phyloP scores from a whole-genome alignment of 1,139 yeast genomes.

The Protomyces pachydermus region DNA sequence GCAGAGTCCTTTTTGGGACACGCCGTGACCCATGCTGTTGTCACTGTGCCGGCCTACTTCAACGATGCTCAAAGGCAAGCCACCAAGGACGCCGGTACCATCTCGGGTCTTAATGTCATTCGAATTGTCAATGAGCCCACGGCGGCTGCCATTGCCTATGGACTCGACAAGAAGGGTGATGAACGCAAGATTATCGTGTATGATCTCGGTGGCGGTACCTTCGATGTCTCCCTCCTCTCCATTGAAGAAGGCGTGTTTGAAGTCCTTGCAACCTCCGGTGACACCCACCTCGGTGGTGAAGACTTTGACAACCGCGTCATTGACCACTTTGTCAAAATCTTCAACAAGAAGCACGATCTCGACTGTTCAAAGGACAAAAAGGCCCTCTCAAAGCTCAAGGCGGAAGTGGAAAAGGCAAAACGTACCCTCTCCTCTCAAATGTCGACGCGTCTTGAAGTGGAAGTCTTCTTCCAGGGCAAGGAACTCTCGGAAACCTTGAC shows the following conservation, averaged over 20 bases:
- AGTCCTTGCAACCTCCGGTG: constrained; percentile 89
- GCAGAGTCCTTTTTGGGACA: constrained; percentile 89
- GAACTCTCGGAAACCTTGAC: constrained; percentile 90
- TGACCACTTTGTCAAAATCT: constrained; percentile 74
- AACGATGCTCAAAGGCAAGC: constrained; percentile 99
- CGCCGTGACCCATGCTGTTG: constrained; percentile 88
- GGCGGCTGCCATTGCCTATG: constrained; percentile 97
- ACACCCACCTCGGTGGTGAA: constrained; percentile 95
- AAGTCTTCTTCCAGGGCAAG: constrained; percentile 90
- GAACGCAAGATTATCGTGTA: constrained; percentile 87
- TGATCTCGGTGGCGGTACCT: constrained; percentile 94
- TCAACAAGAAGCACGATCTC: constrained; percentile 80
- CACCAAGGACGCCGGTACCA: constrained; percentile 94
- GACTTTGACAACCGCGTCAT: constrained; percentile 89
- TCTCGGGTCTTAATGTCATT: constrained; percentile 89
- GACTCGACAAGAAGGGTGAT: constrained; percentile 82
- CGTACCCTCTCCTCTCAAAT: constrained; percentile 87
- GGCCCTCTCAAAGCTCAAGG: constrained; percentile 83
- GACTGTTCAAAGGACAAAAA: constrained; percentile 70
- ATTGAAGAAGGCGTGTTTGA: constrained; percentile 93
- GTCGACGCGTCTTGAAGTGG: constrained; percentile 87
- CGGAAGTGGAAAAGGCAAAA: constrained; percentile 96
- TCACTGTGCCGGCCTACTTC: constrained; percentile 95
- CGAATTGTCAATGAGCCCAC: constrained; percentile 98
- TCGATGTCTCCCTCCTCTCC: constrained; percentile 81